A percentile compares a stretch with the other conserved stretches of the same genome.
Evolutionary conservation across 2,329 filamentous ascomycete genomes (phyloP).

Genomic region (Apiospora saccharicola): DNA sequence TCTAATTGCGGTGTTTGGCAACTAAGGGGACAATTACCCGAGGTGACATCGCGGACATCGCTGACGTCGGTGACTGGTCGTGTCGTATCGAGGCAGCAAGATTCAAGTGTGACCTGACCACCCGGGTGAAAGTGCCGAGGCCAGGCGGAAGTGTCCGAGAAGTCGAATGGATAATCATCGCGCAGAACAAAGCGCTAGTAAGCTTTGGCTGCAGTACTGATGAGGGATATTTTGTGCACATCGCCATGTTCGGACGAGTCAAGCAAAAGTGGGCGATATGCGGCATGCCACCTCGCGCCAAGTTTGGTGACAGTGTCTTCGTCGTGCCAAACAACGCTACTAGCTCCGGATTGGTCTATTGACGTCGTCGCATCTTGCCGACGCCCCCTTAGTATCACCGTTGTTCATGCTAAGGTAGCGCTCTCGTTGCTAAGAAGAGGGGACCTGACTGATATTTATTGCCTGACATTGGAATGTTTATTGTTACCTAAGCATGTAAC

Average conservation of each 20-base stretch:
- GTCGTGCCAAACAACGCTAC: neutral
- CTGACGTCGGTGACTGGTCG: neutral
- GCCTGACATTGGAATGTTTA: neutral
- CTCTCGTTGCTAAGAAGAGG: neutral
- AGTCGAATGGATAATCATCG: neutral
- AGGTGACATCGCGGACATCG: neutral
- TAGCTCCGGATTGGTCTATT: neutral
- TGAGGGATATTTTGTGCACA: neutral
- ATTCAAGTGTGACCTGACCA: neutral
- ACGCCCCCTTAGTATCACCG: neutral
- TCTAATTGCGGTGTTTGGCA: too few species aligned
- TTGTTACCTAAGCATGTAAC: neutral
- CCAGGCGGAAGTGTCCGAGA: neutral
- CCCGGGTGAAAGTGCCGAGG: neutral
- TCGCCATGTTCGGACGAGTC: neutral
- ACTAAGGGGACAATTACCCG: too few species aligned
- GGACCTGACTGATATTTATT: too few species aligned
- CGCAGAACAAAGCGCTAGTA: neutral
- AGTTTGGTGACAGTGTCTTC: neutral
- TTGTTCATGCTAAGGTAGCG: slow-evolving; percentile 5
- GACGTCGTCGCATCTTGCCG: neutral
- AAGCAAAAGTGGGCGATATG: neutral
- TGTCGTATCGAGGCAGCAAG: neutral
- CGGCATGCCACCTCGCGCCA: neutral
- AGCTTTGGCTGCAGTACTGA: neutral